Conservation (phyloP, 345 rosid genomes). For the Syzygium oleosum region DNA sequence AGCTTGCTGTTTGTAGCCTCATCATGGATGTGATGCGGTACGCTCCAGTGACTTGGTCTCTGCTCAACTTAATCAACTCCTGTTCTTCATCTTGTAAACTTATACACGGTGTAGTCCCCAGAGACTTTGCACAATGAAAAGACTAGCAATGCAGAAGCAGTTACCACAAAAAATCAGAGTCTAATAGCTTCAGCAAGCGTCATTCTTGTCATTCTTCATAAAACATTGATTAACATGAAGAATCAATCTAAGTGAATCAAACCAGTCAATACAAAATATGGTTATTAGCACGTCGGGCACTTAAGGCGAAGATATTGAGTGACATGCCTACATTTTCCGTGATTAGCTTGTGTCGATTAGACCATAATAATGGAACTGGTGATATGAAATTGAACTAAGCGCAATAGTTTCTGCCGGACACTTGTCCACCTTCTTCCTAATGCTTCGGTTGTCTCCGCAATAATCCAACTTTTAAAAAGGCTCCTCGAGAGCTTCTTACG, state of each 20-base stretch:
- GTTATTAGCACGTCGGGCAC: neutral
- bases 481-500: neutral
- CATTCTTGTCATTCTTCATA: neutral
- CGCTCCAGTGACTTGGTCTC: neutral
- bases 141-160: neutral
- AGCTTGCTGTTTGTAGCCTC: no score
- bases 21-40: no score
- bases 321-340: neutral
- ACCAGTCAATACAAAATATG: neutral
- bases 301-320: neutral
- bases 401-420: neutral
- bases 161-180: neutral
- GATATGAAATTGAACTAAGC: neutral
- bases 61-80: neutral
- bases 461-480: neutral
- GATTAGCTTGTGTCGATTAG: neutral
- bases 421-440: neutral
- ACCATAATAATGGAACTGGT: neutral
- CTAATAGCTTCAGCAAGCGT: neutral
- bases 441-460: neutral
- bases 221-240: neutral
- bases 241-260: neutral
- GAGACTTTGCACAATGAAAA: neutral
- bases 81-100: neutral
- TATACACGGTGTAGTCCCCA: neutral